These are phyloP conservation scores for Climacium dendroides DNA, from an alignment of 225 moss, liverwort and hornwort species.

Conservation along the genomic window DNA sequence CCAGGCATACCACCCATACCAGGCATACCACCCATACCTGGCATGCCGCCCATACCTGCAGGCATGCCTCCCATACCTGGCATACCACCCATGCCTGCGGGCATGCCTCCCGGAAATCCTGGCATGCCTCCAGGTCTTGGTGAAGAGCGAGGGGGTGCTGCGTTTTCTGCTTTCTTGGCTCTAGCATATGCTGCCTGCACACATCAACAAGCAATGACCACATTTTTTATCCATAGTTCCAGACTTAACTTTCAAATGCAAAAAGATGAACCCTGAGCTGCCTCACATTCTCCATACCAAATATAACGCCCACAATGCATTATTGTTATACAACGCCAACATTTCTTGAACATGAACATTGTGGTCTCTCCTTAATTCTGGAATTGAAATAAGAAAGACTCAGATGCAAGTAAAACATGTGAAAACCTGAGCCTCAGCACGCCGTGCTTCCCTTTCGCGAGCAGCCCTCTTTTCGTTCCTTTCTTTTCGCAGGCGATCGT, in stretches of 20 bases:
- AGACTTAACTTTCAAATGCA: background rate
- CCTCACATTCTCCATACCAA: background rate
- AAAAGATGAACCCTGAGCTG: background rate
- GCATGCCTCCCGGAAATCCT: constrained; percentile 46
- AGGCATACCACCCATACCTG: constrained; percentile 39
- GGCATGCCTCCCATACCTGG: constrained; percentile 38
- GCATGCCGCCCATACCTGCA: constrained; percentile 12
- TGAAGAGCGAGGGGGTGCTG: constrained; percentile 31
- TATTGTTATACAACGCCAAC: background rate
- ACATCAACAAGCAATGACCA: background rate
- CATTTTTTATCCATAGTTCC: background rate
- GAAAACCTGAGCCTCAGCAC: constrained; percentile 74
- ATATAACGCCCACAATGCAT: background rate
- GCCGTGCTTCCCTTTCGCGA: constrained; percentile 59
- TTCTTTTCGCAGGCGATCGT: constrained; percentile 77
- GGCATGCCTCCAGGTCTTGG: constrained; percentile 42
- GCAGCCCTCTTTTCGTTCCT: constrained; percentile 57
- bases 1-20: constrained; percentile 54
- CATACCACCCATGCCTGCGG: constrained; percentile 41
- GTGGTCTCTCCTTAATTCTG: background rate
- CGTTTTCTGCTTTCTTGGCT: constrained; percentile 62
- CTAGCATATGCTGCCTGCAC: constrained; percentile 67
- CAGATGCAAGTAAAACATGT: background rate
- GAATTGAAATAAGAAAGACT: background rate
- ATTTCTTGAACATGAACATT: background rate